phyloP scores from a whole-genome alignment of 306 rosid genomes.

The Phaseolus lunatus region DNA sequence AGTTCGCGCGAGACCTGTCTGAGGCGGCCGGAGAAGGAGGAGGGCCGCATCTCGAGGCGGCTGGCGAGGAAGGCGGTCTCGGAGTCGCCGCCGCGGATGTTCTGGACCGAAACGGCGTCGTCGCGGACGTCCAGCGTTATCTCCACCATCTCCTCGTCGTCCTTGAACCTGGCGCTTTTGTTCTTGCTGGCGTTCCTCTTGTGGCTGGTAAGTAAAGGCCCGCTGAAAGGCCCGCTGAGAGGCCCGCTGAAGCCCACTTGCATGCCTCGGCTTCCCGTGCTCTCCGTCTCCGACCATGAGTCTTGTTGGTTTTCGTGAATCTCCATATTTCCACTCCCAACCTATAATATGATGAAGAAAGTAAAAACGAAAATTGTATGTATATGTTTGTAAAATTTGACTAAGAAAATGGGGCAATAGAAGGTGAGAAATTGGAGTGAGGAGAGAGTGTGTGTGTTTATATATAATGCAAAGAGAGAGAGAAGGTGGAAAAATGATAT shows the following conservation, averaged over 20 bases:
- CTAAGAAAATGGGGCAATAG: background rate
- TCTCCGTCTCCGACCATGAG: conserved; percentile 70
- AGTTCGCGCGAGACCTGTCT: conserved; percentile 80
- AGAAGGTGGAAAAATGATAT: conserved; percentile 26
- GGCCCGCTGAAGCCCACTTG: conserved; percentile 70
- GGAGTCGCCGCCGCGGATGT: conserved; percentile 74
- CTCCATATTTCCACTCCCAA: conserved; percentile 53
- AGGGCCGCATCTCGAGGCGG: conserved; percentile 57
- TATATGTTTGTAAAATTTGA: too few species aligned
- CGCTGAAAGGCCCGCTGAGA: conserved; percentile 63
- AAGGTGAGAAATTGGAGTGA: background rate
- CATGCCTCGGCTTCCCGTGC: conserved; percentile 50
- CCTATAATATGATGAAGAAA: background rate
- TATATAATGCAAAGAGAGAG: background rate
- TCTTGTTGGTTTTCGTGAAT: conserved; percentile 64
- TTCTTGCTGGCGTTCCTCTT: conserved; percentile 57
- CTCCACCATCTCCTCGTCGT: conserved; percentile 69
- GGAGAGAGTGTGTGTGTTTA: background rate
- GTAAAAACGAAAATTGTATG: too few species aligned
- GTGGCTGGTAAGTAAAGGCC: conserved; percentile 53
- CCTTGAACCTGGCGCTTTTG: conserved; percentile 61
- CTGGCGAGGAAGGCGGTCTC: conserved; percentile 65
- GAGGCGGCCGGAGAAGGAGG: conserved; percentile 56
- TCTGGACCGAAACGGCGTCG: conserved; percentile 69
- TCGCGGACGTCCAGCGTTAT: conserved; percentile 78